Conservation (phyloP, 192 early-diverging fungal genomes). For the Podila epicladia region DNA sequence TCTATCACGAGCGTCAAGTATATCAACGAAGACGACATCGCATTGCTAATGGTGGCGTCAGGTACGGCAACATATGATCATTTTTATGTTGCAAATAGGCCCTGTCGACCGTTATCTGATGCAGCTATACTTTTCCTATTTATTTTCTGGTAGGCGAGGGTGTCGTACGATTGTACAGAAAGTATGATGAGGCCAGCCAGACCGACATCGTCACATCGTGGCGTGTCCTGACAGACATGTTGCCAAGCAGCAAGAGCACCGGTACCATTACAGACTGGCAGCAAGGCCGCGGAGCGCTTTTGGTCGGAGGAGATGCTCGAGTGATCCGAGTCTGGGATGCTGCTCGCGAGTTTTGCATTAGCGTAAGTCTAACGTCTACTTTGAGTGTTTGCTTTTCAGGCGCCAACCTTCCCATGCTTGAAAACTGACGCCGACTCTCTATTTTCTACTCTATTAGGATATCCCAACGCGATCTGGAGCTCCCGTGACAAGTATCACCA, state of each 20-base stretch:
- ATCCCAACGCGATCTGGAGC: slow-evolving; percentile 64
- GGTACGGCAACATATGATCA: slow-evolving; percentile 51
- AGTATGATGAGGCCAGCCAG: slow-evolving; percentile 68
- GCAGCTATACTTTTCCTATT: background rate
- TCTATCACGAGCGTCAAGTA: slow-evolving; percentile 81
- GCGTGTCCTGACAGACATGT: slow-evolving; percentile 77
- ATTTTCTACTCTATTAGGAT: slow-evolving; percentile 48
- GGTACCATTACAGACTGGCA: slow-evolving; percentile 84
- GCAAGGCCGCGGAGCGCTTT: slow-evolving; percentile 71
- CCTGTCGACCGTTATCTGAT: too few species aligned
- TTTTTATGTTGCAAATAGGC: background rate
- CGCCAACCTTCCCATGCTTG: background rate
- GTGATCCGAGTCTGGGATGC: slow-evolving; percentile 86
- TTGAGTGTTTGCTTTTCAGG: slow-evolving; percentile 2
- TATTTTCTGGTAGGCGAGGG: slow-evolving; percentile 73
- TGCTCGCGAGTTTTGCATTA: slow-evolving; percentile 74
- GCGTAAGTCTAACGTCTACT: slow-evolving; percentile 54
- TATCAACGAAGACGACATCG: slow-evolving; percentile 91
- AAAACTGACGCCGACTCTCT: background rate
- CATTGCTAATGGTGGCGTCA: slow-evolving; percentile 86
- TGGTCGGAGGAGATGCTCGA: slow-evolving; percentile 73
- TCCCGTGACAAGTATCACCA: slow-evolving; percentile 71
- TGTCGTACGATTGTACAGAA: slow-evolving; percentile 77
- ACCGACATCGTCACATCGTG: slow-evolving; percentile 78
- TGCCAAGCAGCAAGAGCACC: slow-evolving; percentile 62